phyloP scores from a whole-genome alignment of 73 alveolate species.

The Symbiodinium natans region DNA sequence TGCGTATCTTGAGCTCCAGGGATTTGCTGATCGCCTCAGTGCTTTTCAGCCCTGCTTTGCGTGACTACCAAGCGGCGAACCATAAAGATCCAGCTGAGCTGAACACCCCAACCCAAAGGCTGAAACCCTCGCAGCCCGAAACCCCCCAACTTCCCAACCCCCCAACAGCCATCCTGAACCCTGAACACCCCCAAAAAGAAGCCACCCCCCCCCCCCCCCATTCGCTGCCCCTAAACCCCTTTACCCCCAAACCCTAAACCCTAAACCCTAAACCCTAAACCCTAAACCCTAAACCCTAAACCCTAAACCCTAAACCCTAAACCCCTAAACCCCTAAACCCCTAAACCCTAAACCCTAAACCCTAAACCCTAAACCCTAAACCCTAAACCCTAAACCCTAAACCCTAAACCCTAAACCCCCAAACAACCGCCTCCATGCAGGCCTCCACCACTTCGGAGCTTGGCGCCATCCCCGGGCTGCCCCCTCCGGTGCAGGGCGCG shows the following conservation, averaged over 20 bases:
- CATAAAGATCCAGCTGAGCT: background rate
- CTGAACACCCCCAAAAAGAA: too few species aligned
- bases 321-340: background rate
- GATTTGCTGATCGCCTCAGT: too few species aligned
- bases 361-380: background rate
- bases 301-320: background rate
- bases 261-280: background rate
- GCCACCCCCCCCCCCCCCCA: too few species aligned
- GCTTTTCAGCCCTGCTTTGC: too few species aligned
- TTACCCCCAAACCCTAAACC: too few species aligned
- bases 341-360: background rate
- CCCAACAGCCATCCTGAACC: too few species aligned
- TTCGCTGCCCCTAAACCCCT: too few species aligned
- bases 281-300: background rate
- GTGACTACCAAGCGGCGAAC: too few species aligned
- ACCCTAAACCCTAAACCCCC: background rate
- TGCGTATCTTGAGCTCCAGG: too few species aligned
- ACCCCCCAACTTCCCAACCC: too few species aligned
- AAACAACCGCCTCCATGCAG: background rate
- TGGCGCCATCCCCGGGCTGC: conserved; percentile 78
- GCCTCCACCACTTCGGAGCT: conserved; percentile 28
- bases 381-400: conserved; percentile 1
- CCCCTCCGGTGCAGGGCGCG: conserved; percentile 69
- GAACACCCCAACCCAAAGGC: background rate
- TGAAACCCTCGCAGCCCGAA: too few species aligned